phyloP scores from a whole-genome alignment of 306 rosid species.

The Pachyrhizus erosus region DNA sequence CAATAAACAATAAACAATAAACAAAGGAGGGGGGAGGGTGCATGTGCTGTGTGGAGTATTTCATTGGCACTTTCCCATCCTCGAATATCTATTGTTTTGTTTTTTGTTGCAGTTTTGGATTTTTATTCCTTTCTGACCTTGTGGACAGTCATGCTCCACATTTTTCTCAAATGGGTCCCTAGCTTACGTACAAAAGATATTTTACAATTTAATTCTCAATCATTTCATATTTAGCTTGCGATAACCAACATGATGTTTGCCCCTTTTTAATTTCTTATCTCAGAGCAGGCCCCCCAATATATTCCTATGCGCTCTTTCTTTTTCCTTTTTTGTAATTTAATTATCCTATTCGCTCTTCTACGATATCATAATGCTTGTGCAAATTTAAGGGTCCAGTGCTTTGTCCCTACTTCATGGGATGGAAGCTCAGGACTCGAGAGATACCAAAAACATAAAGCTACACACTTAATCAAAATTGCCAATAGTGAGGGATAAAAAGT shows the following conservation, averaged over 20 bases:
- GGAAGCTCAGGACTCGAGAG: constrained; percentile 13
- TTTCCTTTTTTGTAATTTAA: not conserved
- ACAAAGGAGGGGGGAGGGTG: constrained; percentile 33
- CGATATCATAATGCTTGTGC: constrained; percentile 1
- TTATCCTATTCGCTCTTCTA: not conserved
- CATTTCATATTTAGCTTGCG: constrained; percentile 35
- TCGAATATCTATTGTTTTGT: constrained; percentile 51
- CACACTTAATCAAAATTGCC: not conserved
- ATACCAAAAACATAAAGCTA: constrained; percentile 1
- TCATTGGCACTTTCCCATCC: constrained; percentile 61
- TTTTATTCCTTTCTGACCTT: constrained; percentile 48
- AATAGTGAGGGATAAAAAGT: constrained; percentile 28
- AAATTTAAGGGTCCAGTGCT: constrained; percentile 32
- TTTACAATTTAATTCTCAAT: constrained; percentile 33
- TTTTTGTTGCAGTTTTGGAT: constrained; percentile 53
- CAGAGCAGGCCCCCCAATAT: constrained; percentile 18
- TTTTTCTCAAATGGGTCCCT: constrained; percentile 43
- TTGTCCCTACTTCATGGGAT: constrained; percentile 36
- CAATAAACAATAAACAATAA: constrained; percentile 50
- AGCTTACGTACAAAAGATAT: constrained; percentile 9
- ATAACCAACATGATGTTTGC: constrained; percentile 30
- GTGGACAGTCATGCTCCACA: constrained; percentile 58
- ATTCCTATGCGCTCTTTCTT: not conserved
- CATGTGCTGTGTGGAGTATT: constrained; percentile 77
- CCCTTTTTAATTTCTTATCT: constrained; percentile 7